Evolutionary conservation across 805 yeast genomes (phyloP).

Genomic region (Candida germanica): DNA sequence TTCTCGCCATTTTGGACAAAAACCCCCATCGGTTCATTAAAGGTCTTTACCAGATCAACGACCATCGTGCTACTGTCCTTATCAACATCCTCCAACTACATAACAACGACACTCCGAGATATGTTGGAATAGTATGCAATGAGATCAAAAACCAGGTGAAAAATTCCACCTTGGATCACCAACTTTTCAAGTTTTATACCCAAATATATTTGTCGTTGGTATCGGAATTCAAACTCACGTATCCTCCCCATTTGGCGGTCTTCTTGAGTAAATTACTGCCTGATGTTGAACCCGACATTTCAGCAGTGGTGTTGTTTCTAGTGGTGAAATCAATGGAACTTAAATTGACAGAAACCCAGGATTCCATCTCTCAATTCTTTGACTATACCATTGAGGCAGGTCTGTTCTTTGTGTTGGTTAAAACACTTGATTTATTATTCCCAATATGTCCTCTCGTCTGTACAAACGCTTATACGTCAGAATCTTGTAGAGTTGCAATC

Average conservation of each 20-base stretch:
- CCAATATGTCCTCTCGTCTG: conserved; percentile 26
- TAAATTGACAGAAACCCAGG: conserved; percentile 14
- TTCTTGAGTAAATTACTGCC: conserved; percentile 19
- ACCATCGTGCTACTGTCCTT: conserved; percentile 15
- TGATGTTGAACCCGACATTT: conserved; percentile 11
- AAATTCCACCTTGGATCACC: conserved; percentile 1
- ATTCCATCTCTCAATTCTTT: conserved; percentile 20
- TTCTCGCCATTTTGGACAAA: conserved; percentile 18
- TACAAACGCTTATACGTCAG: conserved; percentile 20
- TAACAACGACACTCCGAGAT: conserved; percentile 1
- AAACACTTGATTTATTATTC: conserved; percentile 21
- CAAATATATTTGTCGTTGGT: conserved; percentile 19
- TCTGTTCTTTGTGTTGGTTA: conserved; percentile 20
- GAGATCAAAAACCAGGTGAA: conserved; percentile 10
- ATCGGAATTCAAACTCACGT: conserved; percentile 16
- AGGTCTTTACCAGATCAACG: conserved; percentile 13
- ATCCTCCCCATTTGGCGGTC: conserved; percentile 19
- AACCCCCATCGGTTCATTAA: conserved; percentile 18
- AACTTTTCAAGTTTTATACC: conserved; percentile 11
- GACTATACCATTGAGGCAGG: conserved; percentile 18
- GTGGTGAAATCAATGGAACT: conserved; percentile 19
- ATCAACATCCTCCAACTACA: conserved; percentile 12
- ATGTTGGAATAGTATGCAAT: conserved; percentile 5
- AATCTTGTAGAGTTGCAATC: conserved; percentile 16
- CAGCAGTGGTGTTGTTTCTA: conserved; percentile 19